Evolutionary conservation across 2,329 filamentous ascomycete species (phyloP), one percentile per base, ranked within the genome.

Genomic region (Curvularia verruculosa): DNA sequence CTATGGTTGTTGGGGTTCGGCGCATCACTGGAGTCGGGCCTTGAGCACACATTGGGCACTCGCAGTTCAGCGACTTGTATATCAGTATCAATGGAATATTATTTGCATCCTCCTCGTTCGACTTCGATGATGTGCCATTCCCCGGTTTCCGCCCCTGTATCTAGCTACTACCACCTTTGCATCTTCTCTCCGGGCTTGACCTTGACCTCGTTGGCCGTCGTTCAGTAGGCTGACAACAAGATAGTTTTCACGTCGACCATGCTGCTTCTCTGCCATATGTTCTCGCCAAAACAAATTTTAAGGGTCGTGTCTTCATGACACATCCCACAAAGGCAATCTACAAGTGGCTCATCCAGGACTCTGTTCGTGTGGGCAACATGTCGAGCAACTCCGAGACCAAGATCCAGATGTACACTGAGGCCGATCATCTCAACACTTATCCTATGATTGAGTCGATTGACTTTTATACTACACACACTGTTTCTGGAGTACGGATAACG

Each of bases 321-420:
- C 95, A 99, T 81, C 92, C 95, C 1, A 99, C 95, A 45, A 98
- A 99, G 78, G 95, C 95, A 68, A 99, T 99, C 75, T 99, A 99
- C 85, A 98, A 98, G 80, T 98, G 95, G 94, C 87, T 98, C 49
- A 97, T 98, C 61, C 92, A 96, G 77, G 95, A 99, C 78, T 96
- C 92, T 65, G 91, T 99, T 43, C 89, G 95, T 57, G 93, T 99
- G 28, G 89, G 70, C 84, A 95, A 82, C 83, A 91, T 72, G 29
- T 82, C 83, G 2, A 85, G 84, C 48, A 85, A 84, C 5, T 85
- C 85, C 2, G 84, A 87, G 67, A 84, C 86, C 61, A 82, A 85
- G 63, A 85, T 85, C 23, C 83, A 85, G 39, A 87, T 98, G 44
- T 99, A 97, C 75, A 97, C 92, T 1, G 95, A 99, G 78, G 89